Base-by-base conservation (phyloP, 225 moss, liverwort and hornwort species). In the Polytrichum formosum region DNA sequence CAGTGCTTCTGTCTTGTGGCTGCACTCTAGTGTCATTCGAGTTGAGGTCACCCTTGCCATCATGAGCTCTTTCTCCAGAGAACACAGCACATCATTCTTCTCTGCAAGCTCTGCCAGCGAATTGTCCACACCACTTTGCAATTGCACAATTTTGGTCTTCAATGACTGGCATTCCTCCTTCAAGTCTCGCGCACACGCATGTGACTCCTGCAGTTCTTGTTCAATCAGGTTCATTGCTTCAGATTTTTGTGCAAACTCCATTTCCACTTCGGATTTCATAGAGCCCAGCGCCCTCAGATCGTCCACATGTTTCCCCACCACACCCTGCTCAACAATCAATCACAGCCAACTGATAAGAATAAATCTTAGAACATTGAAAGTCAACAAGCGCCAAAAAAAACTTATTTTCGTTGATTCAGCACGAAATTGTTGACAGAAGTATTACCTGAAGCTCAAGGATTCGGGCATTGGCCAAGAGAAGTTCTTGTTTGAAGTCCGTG, bases 391-490 rank as follows among this genome's bases (percentile, higher is more conserved):
- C 46, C 46, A 46, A 4, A 13, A 46, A 7, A 35, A 2, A 2
- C 2, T 0, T 46, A 46, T 13, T 8, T 31, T 31, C 31, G 31
- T 46, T 46, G 46, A 46, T 46, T 46, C 16, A 9, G 35, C 35
- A 9, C 2, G 35, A 35, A 33, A 35, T 35, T 35, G 35, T 35
- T 35, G 35, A 9, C 2, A 17, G 31, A 26, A 55, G 5, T 54
- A 22, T 5, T 82, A 79, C 85, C 82, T 85, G 79, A 37, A 80
- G 83, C 18, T 80, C 80, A 53, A 54, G 58, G 55, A 77, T 63
- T 68, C 28, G 31, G 37, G 56, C 19, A 5, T 80, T 78, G 21
- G 83, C 83, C 29, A 23, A 28, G 23, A 78, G 76, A 22, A 80
- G 68, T 56, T 77, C 80, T 63, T 69, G 73, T 62, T 75, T 79